Percentiles rank a stretch among this genome's conserved stretches.
Evolutionary conservation across 345 rosid genomes (phyloP).

Genomic region (Pugionium dolabratum): DNA sequence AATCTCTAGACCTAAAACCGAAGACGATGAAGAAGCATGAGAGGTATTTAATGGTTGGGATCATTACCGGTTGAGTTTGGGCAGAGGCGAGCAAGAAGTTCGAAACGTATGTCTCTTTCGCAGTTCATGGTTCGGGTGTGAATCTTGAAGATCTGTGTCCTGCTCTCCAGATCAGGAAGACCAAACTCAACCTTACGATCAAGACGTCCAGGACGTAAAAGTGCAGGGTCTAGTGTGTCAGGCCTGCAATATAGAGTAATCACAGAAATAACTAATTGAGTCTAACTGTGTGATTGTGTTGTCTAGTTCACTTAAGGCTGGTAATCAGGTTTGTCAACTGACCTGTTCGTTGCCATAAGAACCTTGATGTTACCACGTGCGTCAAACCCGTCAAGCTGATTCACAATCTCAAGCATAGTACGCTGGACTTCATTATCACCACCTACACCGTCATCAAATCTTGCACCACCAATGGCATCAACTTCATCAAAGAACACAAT

Average conservation of each 20-base stretch:
- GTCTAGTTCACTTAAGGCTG: neutral
- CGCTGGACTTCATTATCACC: slow-evolving; percentile 83
- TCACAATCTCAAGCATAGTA: slow-evolving; percentile 82
- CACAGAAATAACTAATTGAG: too few relatives aligned
- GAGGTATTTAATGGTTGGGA: slow-evolving; percentile 10
- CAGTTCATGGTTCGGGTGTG: neutral
- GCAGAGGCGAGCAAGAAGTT: neutral
- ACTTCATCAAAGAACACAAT: slow-evolving; percentile 86
- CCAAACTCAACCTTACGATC: slow-evolving; percentile 90
- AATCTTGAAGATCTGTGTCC: slow-evolving; percentile 8
- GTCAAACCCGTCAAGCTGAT: slow-evolving; percentile 89
- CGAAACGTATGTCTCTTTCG: neutral
- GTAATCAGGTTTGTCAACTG: neutral
- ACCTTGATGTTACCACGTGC: slow-evolving; percentile 88
- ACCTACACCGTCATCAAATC: slow-evolving; percentile 64
- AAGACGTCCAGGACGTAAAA: slow-evolving; percentile 74
- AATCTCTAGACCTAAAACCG: neutral
- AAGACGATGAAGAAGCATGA: neutral
- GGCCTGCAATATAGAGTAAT: slow-evolving; percentile 47
- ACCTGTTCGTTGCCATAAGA: slow-evolving; percentile 92
- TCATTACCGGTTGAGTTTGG: slow-evolving; percentile 52
- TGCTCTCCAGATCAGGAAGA: slow-evolving; percentile 43
- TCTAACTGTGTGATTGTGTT: neutral
- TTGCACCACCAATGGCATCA: slow-evolving; percentile 87
- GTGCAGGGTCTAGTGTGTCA: slow-evolving; percentile 80